Evolutionary conservation across 441 rosid genomes (phyloP).

Genomic region (Gossypium gossypioides): DNA sequence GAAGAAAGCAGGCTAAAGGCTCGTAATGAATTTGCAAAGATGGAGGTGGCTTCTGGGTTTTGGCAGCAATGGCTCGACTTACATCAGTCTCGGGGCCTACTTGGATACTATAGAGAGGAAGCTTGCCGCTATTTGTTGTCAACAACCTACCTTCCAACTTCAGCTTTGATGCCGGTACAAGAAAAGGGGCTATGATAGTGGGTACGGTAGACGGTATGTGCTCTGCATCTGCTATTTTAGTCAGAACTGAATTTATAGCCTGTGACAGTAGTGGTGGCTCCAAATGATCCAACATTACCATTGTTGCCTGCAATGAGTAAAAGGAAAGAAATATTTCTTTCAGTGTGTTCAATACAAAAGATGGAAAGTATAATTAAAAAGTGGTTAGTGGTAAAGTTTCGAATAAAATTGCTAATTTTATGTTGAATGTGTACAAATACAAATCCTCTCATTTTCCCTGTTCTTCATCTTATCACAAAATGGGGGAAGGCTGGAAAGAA

Average conservation of each 20-base stretch:
- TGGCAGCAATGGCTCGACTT: constrained; percentile 29
- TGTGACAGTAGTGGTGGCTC: constrained; percentile 52
- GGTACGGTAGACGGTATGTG: constrained; percentile 21
- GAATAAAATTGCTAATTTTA: neutral
- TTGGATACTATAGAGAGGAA: constrained; percentile 39
- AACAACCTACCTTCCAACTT: constrained; percentile 38
- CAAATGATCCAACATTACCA: constrained; percentile 41
- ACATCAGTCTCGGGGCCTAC: constrained; percentile 53
- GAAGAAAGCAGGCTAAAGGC: constrained; percentile 72
- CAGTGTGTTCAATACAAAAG: neutral
- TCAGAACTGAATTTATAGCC: constrained; percentile 47
- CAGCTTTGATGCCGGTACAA: constrained; percentile 47
- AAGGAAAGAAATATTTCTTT: neutral
- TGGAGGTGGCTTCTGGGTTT: constrained; percentile 43
- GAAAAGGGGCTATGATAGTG: constrained; percentile 42
- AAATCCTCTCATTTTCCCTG: neutral
- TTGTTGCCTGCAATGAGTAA: constrained; percentile 27
- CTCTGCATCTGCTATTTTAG: constrained; percentile 26
- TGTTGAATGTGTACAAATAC: neutral
- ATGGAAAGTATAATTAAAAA: too few species aligned
- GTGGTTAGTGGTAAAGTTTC: neutral
- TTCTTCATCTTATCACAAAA: neutral
- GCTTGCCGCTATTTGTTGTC: constrained; percentile 24
- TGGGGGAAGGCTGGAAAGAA: neutral
- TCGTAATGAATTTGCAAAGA: constrained; percentile 49